Evolutionary conservation across 164 flowering plant genomes (phyloP).

Genomic region (Vitis cinerea): DNA sequence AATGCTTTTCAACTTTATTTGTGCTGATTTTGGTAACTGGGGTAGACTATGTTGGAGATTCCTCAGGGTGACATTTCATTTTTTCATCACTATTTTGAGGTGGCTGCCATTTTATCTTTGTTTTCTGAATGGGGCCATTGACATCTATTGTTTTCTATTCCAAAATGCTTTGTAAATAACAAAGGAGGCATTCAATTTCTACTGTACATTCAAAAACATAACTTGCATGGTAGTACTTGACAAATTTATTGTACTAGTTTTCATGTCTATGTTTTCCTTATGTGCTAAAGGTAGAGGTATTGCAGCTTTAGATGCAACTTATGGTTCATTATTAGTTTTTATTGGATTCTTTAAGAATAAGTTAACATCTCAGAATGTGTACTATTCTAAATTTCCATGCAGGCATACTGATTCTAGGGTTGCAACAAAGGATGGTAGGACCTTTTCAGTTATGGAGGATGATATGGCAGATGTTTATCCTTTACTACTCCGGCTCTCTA

Average conservation of each 20-base stretch:
- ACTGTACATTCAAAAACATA: no score
- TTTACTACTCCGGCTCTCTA: conserved; percentile 72
- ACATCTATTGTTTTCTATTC: no score
- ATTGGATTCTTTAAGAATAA: conserved; percentile 1
- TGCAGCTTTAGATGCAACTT: background rate
- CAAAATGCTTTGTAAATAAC: no score
- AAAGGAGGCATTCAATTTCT: no score
- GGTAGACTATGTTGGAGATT: no score
- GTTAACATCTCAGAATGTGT: background rate
- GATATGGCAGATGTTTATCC: conserved; percentile 89
- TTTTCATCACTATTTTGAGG: no score
- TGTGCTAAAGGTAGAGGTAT: background rate
- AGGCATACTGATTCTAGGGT: conserved; percentile 80
- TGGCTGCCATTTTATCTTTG: no score
- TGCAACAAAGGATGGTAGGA: conserved; percentile 46
- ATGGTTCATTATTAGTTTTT: background rate
- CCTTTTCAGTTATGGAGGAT: conserved; percentile 56
- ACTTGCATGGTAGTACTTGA: no score
- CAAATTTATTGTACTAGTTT: background rate
- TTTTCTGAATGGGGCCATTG: no score
- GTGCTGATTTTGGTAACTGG: no score
- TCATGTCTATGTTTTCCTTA: background rate
- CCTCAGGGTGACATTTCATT: no score
- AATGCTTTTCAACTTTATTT: no score
- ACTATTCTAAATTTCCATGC: conserved; percentile 11